phyloP scores from a whole-genome alignment of 148 eudicot species.

The Arctostaphylos glauca region DNA sequence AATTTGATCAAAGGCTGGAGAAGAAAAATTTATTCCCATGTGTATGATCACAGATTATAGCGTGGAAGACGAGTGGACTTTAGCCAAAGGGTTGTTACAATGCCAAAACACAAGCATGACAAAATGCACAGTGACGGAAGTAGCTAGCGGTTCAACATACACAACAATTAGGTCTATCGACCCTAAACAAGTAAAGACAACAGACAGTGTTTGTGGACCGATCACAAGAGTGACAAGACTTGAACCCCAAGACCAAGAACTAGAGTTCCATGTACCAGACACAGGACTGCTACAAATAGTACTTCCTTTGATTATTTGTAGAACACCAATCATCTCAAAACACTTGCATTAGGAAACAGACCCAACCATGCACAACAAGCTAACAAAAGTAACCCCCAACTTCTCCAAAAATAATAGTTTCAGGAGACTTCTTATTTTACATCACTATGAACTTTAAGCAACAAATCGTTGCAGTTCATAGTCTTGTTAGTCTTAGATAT shows the following conservation, averaged over 20 bases:
- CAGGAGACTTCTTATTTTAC: background rate
- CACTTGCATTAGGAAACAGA: background rate
- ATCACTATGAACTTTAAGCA: background rate
- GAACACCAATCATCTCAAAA: background rate
- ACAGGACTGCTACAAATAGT: background rate
- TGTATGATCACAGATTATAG: background rate
- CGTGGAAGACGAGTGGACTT: background rate
- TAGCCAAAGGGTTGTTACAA: background rate
- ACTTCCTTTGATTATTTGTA: background rate
- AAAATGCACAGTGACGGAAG: too few relatives aligned
- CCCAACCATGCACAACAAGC: background rate
- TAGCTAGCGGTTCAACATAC: too few relatives aligned
- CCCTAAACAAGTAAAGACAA: too few relatives aligned
- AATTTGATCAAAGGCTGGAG: background rate
- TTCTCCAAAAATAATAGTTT: background rate
- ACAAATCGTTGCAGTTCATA: background rate
- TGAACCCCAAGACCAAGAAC: background rate
- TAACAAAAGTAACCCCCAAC: background rate
- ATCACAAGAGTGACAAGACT: too few relatives aligned
- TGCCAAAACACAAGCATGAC: too few relatives aligned
- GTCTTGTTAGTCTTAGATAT: background rate
- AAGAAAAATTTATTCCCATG: background rate
- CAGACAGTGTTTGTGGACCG: too few relatives aligned
- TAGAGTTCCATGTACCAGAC: background rate
- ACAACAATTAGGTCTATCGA: too few relatives aligned